phyloP scores from a whole-genome alignment of 1,139 yeast genomes.

The Kluyveromyces sp. region DNA sequence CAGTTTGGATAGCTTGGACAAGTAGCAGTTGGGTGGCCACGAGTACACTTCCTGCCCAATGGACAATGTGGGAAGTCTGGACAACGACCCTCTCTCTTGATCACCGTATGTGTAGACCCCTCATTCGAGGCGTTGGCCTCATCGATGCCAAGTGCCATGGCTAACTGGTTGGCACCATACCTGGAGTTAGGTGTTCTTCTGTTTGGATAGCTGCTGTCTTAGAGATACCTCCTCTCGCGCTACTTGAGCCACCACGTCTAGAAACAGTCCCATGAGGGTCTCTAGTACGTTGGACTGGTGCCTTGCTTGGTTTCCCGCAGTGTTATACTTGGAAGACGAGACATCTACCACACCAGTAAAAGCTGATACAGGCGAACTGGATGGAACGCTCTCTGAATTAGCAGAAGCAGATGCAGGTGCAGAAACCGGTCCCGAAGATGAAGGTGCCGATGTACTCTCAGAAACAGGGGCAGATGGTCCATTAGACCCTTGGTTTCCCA shows the following conservation, averaged over 20 bases:
- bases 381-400: too few relatives aligned
- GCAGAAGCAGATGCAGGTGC: background rate
- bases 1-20: constrained; percentile 79
- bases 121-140: constrained; percentile 8
- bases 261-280: background rate
- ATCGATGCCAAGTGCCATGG: constrained; percentile 28
- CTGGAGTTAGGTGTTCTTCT: constrained; percentile 18
- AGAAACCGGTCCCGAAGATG: constrained; percentile 2
- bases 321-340: constrained; percentile 8
- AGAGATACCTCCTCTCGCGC: constrained; percentile 20
- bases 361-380: constrained; percentile 20
- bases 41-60: constrained; percentile 54
- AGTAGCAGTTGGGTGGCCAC: constrained; percentile 70
- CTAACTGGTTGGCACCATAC: constrained; percentile 27
- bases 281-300: background rate
- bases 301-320: constrained; percentile 11
- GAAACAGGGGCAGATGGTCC: constrained; percentile 21
- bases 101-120: constrained; percentile 21
- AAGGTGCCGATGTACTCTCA: constrained; percentile 6
- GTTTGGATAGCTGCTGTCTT: constrained; percentile 16
- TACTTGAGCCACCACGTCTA: constrained; percentile 19
- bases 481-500: constrained; percentile 19
- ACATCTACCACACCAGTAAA: constrained; percentile 21
- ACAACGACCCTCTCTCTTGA: constrained; percentile 58
- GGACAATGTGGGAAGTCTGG: constrained; percentile 71